Evolutionary conservation across 2,329 filamentous ascomycete species (phyloP), one percentile per base, ranked within the genome.

Genomic region (Aureobasidium lini): DNA sequence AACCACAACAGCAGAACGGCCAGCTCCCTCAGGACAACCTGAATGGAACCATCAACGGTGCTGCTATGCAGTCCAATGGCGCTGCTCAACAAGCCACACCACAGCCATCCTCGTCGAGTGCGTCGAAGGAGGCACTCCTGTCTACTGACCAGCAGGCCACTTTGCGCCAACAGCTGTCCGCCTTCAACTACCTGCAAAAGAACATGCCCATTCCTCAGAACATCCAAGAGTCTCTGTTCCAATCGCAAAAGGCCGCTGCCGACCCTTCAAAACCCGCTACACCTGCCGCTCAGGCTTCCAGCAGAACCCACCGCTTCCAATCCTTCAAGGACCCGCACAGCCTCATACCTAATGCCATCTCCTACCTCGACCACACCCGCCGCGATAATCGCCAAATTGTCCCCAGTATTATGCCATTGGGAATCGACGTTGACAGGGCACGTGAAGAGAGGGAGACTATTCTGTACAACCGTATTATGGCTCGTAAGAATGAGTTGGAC

Each of bases 101-200:
- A 6, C 60, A 67, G 64, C 60, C 60, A 62, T 36, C 59, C 71
- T 71, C 8, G 66, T 68, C 64, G 64, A 66, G 16, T 18, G 42
- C 56, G 11, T 48, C 61, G 6, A 59, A 64, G 18, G 56, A 65
- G 85, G 85, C 62, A 8, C 47, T 62, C 15, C 92, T 96, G 70
- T 86, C 85, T 11, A 81, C 83, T 28, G 88, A 94, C 60, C 94
- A 99, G 71, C 77, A 96, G 47, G 80, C 82, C 28, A 84, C 89
- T 44, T 77, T 99, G 9, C 82, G 90, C 62, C 86, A 89, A 64
- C 94, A 99, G 71, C 96, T 97, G 53, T 81, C 87, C 66, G 92
- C 93, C 0, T 97, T 96, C 75, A 95, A 95, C 74, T 81, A 91
- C 65, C 79, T 99, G 4, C 87, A 89, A 5, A 95, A 94, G 73